A percentile compares a stretch with the other conserved stretches of the same genome.
Conservation (phyloP, 2,329 filamentous ascomycete genomes). For the Penicillium sp. region DNA sequence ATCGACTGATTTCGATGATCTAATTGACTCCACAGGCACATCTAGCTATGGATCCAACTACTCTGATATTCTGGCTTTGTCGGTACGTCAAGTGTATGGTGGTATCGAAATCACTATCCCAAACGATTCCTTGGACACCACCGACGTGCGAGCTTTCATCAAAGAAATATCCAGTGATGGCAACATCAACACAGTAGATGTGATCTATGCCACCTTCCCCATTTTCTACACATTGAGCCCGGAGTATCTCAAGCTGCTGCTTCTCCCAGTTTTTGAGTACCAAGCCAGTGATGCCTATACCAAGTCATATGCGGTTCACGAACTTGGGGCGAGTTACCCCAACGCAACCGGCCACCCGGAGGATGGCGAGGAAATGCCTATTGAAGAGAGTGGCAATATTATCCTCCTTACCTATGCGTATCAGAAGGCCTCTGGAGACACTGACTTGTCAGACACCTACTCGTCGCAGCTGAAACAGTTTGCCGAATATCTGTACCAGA, state of each 20-base stretch:
- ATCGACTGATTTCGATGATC: conserved; percentile 32
- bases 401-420: conserved; percentile 42
- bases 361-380: conserved; percentile 40
- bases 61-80: conserved; percentile 42
- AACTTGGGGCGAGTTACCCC: conserved; percentile 41
- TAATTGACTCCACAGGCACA: conserved; percentile 23
- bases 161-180: conserved; percentile 49
- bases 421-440: conserved; percentile 39
- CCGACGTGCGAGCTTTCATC: conserved; percentile 36
- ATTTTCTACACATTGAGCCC: conserved; percentile 46
- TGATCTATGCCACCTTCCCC: conserved; percentile 45
- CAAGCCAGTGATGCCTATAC: conserved; percentile 38
- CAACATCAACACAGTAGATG: conserved; percentile 47
- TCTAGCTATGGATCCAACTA: conserved; percentile 38
- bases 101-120: conserved; percentile 43
- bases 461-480: conserved; percentile 36
- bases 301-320: conserved; percentile 40
- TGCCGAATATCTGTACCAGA: conserved; percentile 41
- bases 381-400: conserved; percentile 46
- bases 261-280: conserved; percentile 47
- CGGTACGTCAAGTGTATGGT: conserved; percentile 45
- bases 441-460: conserved; percentile 35
- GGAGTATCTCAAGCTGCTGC: conserved; percentile 43
- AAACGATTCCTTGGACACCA: conserved; percentile 33
- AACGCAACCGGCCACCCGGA: conserved; percentile 42